Percentiles rank a stretch among this genome's conserved stretches.
Conservation (phyloP, 2,329 filamentous ascomycete species). For the Talaromyces sp. region DNA sequence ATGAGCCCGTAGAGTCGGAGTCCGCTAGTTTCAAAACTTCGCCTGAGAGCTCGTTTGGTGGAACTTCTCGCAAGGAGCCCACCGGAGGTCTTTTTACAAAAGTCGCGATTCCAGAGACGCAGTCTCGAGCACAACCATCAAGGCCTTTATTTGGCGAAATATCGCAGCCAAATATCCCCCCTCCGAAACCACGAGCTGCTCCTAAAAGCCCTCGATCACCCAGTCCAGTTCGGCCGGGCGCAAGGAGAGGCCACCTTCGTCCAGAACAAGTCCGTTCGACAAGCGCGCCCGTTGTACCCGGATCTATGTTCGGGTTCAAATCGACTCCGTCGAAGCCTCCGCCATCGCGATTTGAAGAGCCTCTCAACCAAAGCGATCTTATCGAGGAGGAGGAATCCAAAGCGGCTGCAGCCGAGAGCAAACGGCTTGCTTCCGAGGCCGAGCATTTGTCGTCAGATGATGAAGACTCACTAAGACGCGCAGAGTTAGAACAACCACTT, state of each 20-base stretch:
- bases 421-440: slow-evolving; percentile 33
- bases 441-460: slow-evolving; percentile 45
- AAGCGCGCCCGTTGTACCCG: slow-evolving; percentile 36
- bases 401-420: slow-evolving; percentile 31
- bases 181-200: slow-evolving; percentile 31
- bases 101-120: slow-evolving; percentile 29
- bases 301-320: slow-evolving; percentile 32
- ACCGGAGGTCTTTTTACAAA: slow-evolving; percentile 42
- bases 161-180: slow-evolving; percentile 37
- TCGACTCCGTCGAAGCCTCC: slow-evolving; percentile 4
- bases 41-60: slow-evolving; percentile 46
- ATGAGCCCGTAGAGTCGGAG: slow-evolving; percentile 28
- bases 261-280: slow-evolving; percentile 35
- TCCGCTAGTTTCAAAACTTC: slow-evolving; percentile 39
- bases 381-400: slow-evolving; percentile 29
- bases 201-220: slow-evolving; percentile 44
- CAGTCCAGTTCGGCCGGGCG: slow-evolving; percentile 42
- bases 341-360: slow-evolving; percentile 16
- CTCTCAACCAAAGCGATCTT: slow-evolving; percentile 23
- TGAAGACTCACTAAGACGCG: slow-evolving; percentile 47
- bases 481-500: slow-evolving; percentile 43
- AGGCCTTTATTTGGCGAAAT: slow-evolving; percentile 47
- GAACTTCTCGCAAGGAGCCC: slow-evolving; percentile 34
- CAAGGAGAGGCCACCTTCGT: slow-evolving; percentile 30
- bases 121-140: slow-evolving; percentile 26